Percentiles rank a stretch among this genome's conserved stretches.
phyloP scores from a whole-genome alignment of 1,284 basidiomycete genomes.

The Vanrija sp. region DNA sequence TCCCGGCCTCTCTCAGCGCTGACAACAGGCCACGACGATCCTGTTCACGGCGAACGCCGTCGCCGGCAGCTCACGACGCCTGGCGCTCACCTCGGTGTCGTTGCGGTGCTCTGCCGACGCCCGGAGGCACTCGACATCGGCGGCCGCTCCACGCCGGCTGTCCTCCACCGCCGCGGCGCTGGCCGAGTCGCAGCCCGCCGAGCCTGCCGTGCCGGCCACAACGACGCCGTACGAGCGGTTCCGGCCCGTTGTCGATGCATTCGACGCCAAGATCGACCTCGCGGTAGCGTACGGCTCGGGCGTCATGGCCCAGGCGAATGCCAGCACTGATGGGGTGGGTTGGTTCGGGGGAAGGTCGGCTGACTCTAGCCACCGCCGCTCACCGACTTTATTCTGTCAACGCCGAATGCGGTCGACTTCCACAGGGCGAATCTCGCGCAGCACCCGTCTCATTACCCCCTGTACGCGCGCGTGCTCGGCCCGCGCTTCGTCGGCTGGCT shows the following conservation, averaged over 20 bases:
- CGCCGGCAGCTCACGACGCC: background rate
- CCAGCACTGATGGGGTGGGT: slow-evolving; percentile 5
- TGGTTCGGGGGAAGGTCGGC: background rate
- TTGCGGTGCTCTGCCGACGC: background rate
- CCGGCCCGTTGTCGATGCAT: slow-evolving; percentile 34
- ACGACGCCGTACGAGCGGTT: slow-evolving; percentile 27
- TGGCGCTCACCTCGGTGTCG: background rate
- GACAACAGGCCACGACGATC: too few species aligned
- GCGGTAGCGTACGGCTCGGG: slow-evolving; percentile 49
- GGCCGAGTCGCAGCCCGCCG: background rate
- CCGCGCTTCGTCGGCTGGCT: slow-evolving; percentile 65
- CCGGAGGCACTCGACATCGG: background rate
- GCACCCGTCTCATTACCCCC: slow-evolving; percentile 82
- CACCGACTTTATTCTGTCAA: slow-evolving; percentile 94
- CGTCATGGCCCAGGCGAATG: slow-evolving; percentile 46
- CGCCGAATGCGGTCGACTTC: slow-evolving; percentile 85
- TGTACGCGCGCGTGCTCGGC: slow-evolving; percentile 76
- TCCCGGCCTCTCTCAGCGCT: too few species aligned
- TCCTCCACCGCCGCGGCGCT: background rate
- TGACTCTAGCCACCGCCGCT: slow-evolving; percentile 57
- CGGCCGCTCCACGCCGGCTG: background rate
- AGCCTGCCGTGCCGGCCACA: background rate
- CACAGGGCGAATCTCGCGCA: slow-evolving; percentile 92
- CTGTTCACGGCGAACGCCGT: background rate
- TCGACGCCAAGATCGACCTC: slow-evolving; percentile 39